Base-by-base conservation (phyloP, 805 yeast genomes). In the Kuraishia piskuri region DNA sequence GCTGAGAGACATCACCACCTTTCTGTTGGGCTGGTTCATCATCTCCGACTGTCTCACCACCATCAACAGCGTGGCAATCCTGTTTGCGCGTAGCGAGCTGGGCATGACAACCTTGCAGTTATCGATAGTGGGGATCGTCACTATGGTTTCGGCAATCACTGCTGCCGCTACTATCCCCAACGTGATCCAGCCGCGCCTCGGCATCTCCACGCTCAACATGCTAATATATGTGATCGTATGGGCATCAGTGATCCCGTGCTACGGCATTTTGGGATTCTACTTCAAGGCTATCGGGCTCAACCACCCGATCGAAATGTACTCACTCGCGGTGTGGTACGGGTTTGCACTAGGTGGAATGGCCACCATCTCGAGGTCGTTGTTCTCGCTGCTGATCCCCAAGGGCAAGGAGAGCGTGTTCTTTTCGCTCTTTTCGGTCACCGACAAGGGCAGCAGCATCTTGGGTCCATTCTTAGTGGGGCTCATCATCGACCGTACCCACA, bases 361-460 rank as follows among this genome's bases (percentile, higher is more conserved):
- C 8, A 84, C 92, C 0, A 73, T 84, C 1, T 79, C 90, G 24
- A 73, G 94, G 50, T 82, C 90, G 1, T 70, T 85, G 3, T 87
- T 81, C 64, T 77, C 88, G 31, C 65, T 84, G 62, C 74, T 87
- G 52, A 84, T 87, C 48, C 95, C 95, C 20, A 74, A 70, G 49
- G 94, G 94, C 5, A 82, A 79, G 59, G 95, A 88, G 62, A 80
- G 86, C 2, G 80, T 85, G 6, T 87, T 86, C 62, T 87, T 88
- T 67, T 84, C 92, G 14, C 69, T 87, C 47, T 88, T 83, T 66
- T 79, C 88, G 46, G 82, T 87, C 45, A 88, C 95, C 1, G 94
- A 87, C 65, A 87, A 88, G 62, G 92, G 94, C 2, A 83, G 89
- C 3, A 82, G 89, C 0, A 79, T 87, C 3, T 58, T 87, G 25